Percentiles rank a stretch among this genome's conserved stretches.
phyloP scores from a whole-genome alignment of 2,329 filamentous ascomycete species.

The Cryphonectria radicalis region DNA sequence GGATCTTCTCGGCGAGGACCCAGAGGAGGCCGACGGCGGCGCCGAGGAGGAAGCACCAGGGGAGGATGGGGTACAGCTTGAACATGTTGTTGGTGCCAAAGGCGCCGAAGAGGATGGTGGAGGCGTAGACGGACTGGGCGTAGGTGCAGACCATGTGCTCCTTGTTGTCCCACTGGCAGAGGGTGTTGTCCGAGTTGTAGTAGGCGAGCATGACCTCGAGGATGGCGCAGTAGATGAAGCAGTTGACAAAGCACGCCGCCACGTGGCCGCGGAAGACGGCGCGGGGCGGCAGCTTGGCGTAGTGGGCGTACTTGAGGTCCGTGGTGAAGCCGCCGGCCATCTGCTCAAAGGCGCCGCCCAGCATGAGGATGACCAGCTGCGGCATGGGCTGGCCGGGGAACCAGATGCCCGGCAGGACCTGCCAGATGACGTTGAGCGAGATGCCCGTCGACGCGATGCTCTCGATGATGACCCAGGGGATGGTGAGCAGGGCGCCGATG shows the following conservation, averaged over 20 bases:
- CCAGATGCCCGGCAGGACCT: constrained; percentile 51
- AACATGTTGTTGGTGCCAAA: constrained; percentile 49
- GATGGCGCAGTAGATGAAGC: constrained; percentile 51
- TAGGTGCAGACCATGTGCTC: constrained; percentile 49
- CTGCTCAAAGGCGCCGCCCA: constrained; percentile 48
- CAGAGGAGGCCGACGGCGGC: constrained; percentile 62
- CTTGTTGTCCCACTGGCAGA: constrained; percentile 53
- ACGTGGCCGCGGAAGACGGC: constrained; percentile 64
- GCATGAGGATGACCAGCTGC: constrained; percentile 52
- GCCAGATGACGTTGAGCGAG: constrained; percentile 54
- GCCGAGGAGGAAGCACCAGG: constrained; percentile 43
- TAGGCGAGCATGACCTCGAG: constrained; percentile 53
- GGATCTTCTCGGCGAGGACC: constrained; percentile 58
- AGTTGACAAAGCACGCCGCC: constrained; percentile 50
- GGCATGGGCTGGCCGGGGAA: constrained; percentile 49
- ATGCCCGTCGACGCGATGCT: constrained; percentile 46
- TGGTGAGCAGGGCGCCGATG: constrained; percentile 49
- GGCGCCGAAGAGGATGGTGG: constrained; percentile 37
- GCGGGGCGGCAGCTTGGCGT: constrained; percentile 65
- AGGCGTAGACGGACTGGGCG: constrained; percentile 47
- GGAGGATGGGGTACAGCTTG: constrained; percentile 35
- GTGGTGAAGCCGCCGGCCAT: constrained; percentile 47
- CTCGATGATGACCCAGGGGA: constrained; percentile 52
- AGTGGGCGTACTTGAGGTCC: constrained; percentile 43
- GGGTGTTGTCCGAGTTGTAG: constrained; percentile 51